A percentile compares a stretch with the other conserved stretches of the same genome.
Conservation (phyloP, 805 yeast species). For the Helenozyma rhizophorensis region DNA sequence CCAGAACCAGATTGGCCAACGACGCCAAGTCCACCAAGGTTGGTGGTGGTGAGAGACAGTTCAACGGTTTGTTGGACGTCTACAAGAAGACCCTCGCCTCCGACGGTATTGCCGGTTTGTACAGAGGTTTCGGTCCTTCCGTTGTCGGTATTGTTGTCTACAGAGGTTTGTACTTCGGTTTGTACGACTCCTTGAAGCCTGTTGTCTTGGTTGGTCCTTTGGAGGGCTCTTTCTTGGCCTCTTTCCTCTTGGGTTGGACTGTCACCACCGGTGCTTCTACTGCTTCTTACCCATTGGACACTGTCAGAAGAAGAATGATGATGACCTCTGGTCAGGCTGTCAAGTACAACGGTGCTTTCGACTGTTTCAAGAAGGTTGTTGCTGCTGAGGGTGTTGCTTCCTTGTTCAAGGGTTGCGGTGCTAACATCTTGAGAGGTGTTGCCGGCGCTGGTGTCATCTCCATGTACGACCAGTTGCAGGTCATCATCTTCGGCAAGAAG, state of each 20-base stretch:
- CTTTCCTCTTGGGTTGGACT: conserved; percentile 95
- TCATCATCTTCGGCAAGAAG: conserved; percentile 94
- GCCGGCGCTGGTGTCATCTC: conserved; percentile 99
- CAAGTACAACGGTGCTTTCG: conserved; percentile 92
- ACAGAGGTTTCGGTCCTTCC: conserved; percentile 99
- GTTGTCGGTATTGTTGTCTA: conserved; percentile 96
- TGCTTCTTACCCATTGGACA: conserved; percentile 98
- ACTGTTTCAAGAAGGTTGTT: conserved; percentile 86
- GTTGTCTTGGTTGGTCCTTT: conserved; percentile 89
- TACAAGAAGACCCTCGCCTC: conserved; percentile 92
- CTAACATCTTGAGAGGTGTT: conserved; percentile 99
- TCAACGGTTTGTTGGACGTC: conserved; percentile 95
- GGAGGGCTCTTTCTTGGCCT: conserved; percentile 91
- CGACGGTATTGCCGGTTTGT: conserved; percentile 97
- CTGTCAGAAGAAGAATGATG: conserved; percentile 99
- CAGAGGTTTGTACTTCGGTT: conserved; percentile 99
- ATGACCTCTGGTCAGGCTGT: conserved; percentile 99
- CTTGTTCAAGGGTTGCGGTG: conserved; percentile 98
- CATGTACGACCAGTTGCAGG: conserved; percentile 94
- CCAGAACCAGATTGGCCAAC: conserved; percentile 98
- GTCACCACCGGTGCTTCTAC: conserved; percentile 98
- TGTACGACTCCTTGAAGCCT: conserved; percentile 95
- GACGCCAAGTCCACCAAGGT: conserved; percentile 90
- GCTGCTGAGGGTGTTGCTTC: conserved; percentile 94
- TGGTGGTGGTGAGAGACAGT: conserved; percentile 81